Evolutionary conservation across 805 yeast genomes (phyloP).

Genomic region (Wickerhamiella azymoides): DNA sequence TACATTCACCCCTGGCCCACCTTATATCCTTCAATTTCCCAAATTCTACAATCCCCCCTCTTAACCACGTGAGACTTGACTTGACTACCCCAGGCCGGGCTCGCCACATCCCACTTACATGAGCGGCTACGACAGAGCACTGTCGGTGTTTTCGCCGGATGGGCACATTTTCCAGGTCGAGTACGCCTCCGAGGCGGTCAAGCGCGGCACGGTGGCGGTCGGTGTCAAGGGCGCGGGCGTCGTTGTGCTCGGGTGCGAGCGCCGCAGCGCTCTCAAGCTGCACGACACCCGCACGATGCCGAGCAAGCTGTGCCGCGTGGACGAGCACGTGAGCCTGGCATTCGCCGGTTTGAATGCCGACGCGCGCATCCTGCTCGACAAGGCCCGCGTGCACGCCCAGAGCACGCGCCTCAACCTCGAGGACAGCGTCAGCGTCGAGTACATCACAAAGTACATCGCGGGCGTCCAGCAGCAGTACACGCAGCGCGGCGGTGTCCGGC

Average conservation of each 20-base stretch:
- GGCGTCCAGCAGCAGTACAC: conserved; percentile 95
- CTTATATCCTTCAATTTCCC: too few relatives aligned
- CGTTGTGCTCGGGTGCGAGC: conserved; percentile 93
- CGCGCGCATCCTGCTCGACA: conserved; percentile 85
- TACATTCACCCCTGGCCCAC: too few relatives aligned
- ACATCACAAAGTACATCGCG: conserved; percentile 88
- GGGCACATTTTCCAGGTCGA: conserved; percentile 99
- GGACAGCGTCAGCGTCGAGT: conserved; percentile 84
- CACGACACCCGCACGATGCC: conserved; percentile 97
- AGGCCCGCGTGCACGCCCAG: conserved; percentile 94
- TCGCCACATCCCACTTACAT: conserved; percentile 26
- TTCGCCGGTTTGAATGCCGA: conserved; percentile 99
- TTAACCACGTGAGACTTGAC: not conserved
- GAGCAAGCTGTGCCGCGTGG: conserved; percentile 80
- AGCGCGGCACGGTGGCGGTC: conserved; percentile 95
- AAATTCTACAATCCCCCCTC: not conserved
- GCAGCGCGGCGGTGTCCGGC: conserved; percentile 96
- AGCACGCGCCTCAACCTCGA: conserved; percentile 87
- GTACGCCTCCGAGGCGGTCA: conserved; percentile 94
- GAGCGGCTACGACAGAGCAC: conserved; percentile 99
- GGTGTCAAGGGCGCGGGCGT: conserved; percentile 84
- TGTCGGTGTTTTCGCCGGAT: conserved; percentile 97
- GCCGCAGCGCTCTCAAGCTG: conserved; percentile 83
- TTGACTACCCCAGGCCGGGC: too few relatives aligned
- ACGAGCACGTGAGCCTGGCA: conserved; percentile 78